Conservation (phyloP, 495 filamentous ascomycete species). For the Oidiodendron maius region DNA sequence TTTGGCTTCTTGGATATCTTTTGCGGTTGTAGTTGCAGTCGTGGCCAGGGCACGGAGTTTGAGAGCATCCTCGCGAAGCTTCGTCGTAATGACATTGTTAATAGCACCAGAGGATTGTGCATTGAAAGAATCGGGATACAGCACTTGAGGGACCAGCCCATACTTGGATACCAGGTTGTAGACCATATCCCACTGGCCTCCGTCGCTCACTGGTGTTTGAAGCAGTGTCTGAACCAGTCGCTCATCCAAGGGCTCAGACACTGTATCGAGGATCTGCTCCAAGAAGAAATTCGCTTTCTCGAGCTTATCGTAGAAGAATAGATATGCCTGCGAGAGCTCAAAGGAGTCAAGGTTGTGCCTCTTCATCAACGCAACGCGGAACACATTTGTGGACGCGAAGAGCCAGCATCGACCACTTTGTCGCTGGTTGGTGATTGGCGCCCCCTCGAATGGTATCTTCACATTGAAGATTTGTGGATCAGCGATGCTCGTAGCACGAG, state of each 20-base stretch:
- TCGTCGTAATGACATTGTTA: constrained; percentile 72
- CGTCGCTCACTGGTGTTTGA: constrained; percentile 63
- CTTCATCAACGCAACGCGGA: constrained; percentile 78
- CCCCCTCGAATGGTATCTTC: constrained; percentile 74
- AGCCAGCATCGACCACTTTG: constrained; percentile 82
- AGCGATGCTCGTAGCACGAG: constrained; percentile 49
- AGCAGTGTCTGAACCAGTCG: constrained; percentile 64
- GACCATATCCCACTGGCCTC: constrained; percentile 92
- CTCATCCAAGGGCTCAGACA: constrained; percentile 57
- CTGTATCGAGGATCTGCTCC: constrained; percentile 72
- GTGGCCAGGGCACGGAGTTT: constrained; percentile 48
- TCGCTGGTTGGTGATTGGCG: constrained; percentile 79
- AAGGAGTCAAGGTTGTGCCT: constrained; percentile 70
- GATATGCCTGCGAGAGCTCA: constrained; percentile 78
- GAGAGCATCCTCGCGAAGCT: constrained; percentile 78
- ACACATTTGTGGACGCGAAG: constrained; percentile 82
- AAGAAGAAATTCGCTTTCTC: constrained; percentile 89
- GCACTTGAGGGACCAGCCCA: constrained; percentile 68
- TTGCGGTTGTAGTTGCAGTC: constrained; percentile 1
- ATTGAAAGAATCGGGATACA: constrained; percentile 71
- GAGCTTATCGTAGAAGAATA: constrained; percentile 95
- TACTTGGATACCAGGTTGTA: constrained; percentile 83
- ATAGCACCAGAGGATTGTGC: constrained; percentile 62
- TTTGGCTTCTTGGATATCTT: constrained; percentile 46
- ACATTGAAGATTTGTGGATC: constrained; percentile 76